Evolutionary conservation across 441 rosid species (phyloP).

Genomic region (Pelargonium exstipulatum): DNA sequence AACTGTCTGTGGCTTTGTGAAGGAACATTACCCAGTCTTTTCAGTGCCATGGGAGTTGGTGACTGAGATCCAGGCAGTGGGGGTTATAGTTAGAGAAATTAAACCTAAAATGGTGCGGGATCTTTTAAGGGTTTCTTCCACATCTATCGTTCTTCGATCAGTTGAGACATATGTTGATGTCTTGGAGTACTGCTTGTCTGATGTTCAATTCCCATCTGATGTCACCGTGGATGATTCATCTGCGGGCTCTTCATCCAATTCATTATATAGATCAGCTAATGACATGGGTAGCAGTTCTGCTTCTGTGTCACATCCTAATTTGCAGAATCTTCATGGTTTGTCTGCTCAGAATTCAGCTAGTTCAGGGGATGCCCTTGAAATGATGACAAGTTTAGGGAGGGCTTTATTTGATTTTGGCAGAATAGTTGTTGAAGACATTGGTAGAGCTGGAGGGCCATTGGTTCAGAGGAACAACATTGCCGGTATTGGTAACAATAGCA

Average conservation of each 20-base stretch:
- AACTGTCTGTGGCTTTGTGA: slow-evolving; percentile 93
- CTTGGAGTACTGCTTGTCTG: slow-evolving; percentile 92
- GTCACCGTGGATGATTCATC: slow-evolving; percentile 29
- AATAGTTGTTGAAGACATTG: slow-evolving; percentile 94
- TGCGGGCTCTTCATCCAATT: slow-evolving; percentile 23
- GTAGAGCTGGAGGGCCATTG: slow-evolving; percentile 58
- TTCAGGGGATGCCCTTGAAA: slow-evolving; percentile 97
- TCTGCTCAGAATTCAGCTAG: slow-evolving; percentile 47
- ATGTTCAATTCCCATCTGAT: slow-evolving; percentile 53
- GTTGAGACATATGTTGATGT: slow-evolving; percentile 88
- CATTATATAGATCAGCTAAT: slow-evolving; percentile 28
- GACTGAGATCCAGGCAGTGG: slow-evolving; percentile 79
- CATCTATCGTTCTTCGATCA: slow-evolving; percentile 68
- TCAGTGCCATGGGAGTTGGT: slow-evolving; percentile 96
- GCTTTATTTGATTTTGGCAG: slow-evolving; percentile 96
- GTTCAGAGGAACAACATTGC: slow-evolving; percentile 33
- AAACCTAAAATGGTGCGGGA: slow-evolving; percentile 97
- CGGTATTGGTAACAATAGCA: slow-evolving; percentile 30
- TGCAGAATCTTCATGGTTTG: slow-evolving; percentile 29
- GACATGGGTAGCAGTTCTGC: slow-evolving; percentile 39
- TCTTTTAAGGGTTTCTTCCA: slow-evolving; percentile 60
- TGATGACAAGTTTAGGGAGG: slow-evolving; percentile 90
- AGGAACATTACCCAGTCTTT: slow-evolving; percentile 94
- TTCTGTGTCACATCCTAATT: slow-evolving; percentile 30
- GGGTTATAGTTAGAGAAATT: slow-evolving; percentile 68